Conservation (phyloP, 208 protist species). For the Leishmania tropica region DNA sequence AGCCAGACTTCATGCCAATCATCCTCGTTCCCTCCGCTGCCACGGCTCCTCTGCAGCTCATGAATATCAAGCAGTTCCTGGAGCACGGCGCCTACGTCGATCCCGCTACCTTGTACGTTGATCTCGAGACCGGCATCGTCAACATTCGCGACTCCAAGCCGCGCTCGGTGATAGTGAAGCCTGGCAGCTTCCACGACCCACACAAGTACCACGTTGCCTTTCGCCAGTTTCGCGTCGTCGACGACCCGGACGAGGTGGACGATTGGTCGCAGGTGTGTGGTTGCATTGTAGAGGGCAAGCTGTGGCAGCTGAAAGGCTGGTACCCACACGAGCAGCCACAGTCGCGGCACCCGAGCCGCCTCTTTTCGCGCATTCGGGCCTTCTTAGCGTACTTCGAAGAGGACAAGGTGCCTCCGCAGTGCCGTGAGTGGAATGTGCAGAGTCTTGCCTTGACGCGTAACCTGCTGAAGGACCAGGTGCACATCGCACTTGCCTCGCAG, state of each 20-base stretch:
- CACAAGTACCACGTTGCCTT: conserved; percentile 76
- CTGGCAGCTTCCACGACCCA: conserved; percentile 70
- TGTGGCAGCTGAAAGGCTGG: conserved; percentile 82
- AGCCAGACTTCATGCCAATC: conserved; percentile 85
- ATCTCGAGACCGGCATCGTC: conserved; percentile 65
- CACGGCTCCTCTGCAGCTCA: conserved; percentile 77
- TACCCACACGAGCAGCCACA: conserved; percentile 45
- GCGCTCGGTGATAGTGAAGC: conserved; percentile 65
- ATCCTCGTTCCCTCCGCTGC: conserved; percentile 76
- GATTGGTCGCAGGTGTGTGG: conserved; percentile 90
- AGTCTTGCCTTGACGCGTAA: conserved; percentile 76
- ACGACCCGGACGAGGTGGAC: conserved; percentile 70
- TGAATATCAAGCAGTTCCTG: conserved; percentile 85
- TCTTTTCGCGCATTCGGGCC: conserved; percentile 76
- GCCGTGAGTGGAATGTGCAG: conserved; percentile 80
- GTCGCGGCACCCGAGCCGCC: conserved; percentile 49
- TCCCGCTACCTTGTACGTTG: conserved; percentile 69
- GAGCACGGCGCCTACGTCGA: conserved; percentile 82
- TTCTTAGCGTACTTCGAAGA: conserved; percentile 92
- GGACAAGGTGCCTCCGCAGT: conserved; percentile 74
- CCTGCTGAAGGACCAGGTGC: conserved; percentile 72
- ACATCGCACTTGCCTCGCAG: conserved; percentile 70
- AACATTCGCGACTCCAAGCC: conserved; percentile 79
- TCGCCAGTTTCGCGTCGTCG: conserved; percentile 73
- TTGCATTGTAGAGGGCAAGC: conserved; percentile 74